A percentile compares a stretch with the other conserved stretches of the same genome.
phyloP scores from a whole-genome alignment of 176 grass and related monocot genomes.

The Zea luxurians region DNA sequence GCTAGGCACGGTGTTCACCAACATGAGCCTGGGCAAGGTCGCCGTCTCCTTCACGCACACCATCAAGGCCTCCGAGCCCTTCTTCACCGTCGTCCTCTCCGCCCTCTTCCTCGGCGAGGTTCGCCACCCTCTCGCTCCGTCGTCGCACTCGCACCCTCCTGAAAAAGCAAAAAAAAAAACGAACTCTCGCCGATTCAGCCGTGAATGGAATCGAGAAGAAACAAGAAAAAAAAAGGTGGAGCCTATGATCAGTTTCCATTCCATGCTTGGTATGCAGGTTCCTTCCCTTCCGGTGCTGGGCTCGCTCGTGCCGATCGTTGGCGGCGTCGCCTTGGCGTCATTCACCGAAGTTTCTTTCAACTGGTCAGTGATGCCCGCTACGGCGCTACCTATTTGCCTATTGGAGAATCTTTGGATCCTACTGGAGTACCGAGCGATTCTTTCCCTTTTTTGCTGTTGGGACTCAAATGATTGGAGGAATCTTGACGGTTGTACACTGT shows the following conservation, averaged over 20 bases:
- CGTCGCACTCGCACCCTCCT: neutral
- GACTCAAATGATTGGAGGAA: constrained; percentile 28
- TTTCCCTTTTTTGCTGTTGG: constrained; percentile 19
- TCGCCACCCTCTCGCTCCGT: neutral
- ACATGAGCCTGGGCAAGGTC: constrained; percentile 86
- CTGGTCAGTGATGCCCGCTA: constrained; percentile 41
- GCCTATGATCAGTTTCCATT: neutral
- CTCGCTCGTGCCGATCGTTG: constrained; percentile 76
- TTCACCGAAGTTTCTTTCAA: constrained; percentile 79
- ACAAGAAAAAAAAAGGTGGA: neutral
- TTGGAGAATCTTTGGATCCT: constrained; percentile 26
- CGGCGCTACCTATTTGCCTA: neutral
- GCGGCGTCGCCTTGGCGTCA: constrained; percentile 73
- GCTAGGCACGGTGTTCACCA: constrained; percentile 86
- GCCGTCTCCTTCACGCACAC: constrained; percentile 98
- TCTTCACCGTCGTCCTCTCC: constrained; percentile 92
- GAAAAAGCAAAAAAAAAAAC: neutral
- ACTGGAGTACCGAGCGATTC: neutral
- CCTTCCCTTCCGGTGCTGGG: constrained; percentile 56
- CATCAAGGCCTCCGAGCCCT: constrained; percentile 85
- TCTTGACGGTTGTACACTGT: constrained; percentile 19
- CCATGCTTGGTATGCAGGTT: constrained; percentile 31
- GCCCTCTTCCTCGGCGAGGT: constrained; percentile 83
- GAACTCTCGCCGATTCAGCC: neutral
- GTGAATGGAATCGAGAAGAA: neutral